Evolutionary conservation across 148 eudicot species (phyloP).

Genomic region (Camellia japonica): DNA sequence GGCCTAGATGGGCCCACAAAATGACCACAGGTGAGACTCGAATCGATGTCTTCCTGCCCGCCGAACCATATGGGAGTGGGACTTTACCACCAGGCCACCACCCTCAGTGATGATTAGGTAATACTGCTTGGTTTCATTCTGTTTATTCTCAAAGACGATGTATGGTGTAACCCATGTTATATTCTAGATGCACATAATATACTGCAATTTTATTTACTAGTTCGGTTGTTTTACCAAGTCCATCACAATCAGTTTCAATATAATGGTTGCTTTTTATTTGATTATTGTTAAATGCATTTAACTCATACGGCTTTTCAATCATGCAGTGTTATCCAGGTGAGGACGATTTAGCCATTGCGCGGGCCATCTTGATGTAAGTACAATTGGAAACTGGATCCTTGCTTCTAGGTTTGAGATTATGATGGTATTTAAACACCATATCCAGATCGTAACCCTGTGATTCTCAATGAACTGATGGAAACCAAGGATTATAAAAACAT

Average conservation of each 20-base stretch:
- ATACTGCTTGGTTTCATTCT: neutral
- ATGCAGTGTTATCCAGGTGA: conserved; percentile 96
- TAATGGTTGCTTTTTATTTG: neutral
- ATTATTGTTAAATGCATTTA: neutral
- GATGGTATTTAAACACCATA: neutral
- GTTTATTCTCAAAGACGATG: neutral
- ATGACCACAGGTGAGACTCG: neutral
- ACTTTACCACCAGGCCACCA: neutral
- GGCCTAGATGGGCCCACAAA: neutral
- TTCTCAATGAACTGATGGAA: neutral
- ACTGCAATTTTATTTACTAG: neutral
- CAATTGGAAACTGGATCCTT: neutral
- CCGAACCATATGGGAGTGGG: too few relatives aligned
- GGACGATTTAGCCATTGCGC: conserved; percentile 89
- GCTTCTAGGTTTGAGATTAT: conserved; percentile 2
- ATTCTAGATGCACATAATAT: neutral
- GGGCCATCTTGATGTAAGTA: conserved; percentile 81
- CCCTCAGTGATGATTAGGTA: neutral
- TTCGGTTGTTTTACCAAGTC: neutral
- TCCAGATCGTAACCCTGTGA: neutral
- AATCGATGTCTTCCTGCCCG: too few relatives aligned
- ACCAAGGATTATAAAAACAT: neutral
- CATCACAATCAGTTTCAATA: neutral
- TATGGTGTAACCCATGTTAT: neutral
- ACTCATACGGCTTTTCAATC: conserved; percentile 13